Conservation (phyloP, 345 rosid species). For the Atalantia buxifolia region DNA sequence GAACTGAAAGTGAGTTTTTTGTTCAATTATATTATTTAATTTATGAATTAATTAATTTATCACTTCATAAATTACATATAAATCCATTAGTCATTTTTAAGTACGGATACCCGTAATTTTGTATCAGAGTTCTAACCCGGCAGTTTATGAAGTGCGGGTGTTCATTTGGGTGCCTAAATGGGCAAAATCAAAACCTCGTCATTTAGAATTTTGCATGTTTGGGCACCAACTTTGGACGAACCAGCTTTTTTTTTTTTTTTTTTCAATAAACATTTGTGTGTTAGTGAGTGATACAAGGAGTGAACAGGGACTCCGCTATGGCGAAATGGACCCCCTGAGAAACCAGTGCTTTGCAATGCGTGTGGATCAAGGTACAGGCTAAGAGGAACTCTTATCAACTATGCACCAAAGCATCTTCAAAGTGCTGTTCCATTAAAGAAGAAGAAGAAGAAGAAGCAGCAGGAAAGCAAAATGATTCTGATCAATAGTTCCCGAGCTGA, state of each 20-base stretch:
- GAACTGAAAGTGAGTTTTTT: constrained; percentile 18
- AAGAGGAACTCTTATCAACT: constrained; percentile 44
- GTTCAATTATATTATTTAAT: background rate
- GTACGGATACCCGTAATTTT: no score
- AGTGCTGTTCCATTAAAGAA: background rate
- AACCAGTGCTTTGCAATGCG: constrained; percentile 70
- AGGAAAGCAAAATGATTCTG: background rate
- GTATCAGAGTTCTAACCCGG: no score
- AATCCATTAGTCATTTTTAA: no score
- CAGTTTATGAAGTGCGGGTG: no score
- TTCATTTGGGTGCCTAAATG: no score
- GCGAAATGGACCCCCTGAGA: constrained; percentile 63
- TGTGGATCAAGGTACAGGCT: constrained; percentile 69
- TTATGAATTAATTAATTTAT: no score
- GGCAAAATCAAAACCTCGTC: no score
- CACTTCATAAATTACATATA: no score
- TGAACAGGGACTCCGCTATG: constrained; percentile 59
- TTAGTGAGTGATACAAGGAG: background rate
- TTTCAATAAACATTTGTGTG: no score
- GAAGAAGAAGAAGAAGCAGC: background rate
- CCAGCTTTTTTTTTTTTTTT: no score
- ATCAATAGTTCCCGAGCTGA: background rate
- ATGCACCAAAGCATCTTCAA: constrained; percentile 47
- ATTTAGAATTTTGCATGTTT: no score
- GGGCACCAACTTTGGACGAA: no score